Percentiles rank a stretch among this genome's conserved stretches.
phyloP scores from a whole-genome alignment of 2,329 filamentous ascomycete species.

The Phialocephala subalpina region DNA sequence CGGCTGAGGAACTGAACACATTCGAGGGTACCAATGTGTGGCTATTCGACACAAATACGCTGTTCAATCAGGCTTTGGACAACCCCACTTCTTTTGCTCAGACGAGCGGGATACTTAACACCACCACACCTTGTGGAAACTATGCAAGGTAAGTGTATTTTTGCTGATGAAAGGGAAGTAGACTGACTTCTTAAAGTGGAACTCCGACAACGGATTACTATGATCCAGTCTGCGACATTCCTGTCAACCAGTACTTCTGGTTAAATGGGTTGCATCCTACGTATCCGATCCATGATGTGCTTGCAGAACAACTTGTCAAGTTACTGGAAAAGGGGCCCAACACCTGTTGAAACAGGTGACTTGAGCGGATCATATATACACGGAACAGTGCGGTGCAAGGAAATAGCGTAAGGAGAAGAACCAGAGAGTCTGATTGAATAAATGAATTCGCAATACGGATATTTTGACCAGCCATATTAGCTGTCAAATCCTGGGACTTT shows the following conservation, averaged over 20 bases:
- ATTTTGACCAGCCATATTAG: too few species aligned
- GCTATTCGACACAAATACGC: not conserved
- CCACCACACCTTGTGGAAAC: not conserved
- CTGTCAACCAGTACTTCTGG: constrained; percentile 14
- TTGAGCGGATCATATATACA: too few species aligned
- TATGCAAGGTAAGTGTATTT: not conserved
- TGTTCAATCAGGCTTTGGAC: constrained; percentile 2
- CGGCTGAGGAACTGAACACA: not conserved
- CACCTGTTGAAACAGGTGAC: not conserved
- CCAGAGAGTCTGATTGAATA: too few species aligned
- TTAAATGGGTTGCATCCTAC: constrained; percentile 13
- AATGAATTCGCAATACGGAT: too few species aligned
- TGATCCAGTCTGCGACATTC: not conserved
- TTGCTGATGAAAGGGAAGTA: not conserved
- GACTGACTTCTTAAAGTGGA: not conserved
- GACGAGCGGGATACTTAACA: constrained; percentile 2
- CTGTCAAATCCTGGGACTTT: too few species aligned
- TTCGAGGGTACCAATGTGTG: not conserved
- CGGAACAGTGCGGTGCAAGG: too few species aligned
- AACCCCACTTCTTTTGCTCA: not conserved
- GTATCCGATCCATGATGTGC: constrained; percentile 8
- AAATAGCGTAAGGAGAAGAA: too few species aligned
- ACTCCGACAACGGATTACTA: constrained; percentile 7
- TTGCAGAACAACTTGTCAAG: not conserved
- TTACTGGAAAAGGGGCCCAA: not conserved